These are phyloP conservation scores for Coemansia sp. DNA, from an alignment of 192 early-diverging fungal species.

Conservation along the genomic window DNA sequence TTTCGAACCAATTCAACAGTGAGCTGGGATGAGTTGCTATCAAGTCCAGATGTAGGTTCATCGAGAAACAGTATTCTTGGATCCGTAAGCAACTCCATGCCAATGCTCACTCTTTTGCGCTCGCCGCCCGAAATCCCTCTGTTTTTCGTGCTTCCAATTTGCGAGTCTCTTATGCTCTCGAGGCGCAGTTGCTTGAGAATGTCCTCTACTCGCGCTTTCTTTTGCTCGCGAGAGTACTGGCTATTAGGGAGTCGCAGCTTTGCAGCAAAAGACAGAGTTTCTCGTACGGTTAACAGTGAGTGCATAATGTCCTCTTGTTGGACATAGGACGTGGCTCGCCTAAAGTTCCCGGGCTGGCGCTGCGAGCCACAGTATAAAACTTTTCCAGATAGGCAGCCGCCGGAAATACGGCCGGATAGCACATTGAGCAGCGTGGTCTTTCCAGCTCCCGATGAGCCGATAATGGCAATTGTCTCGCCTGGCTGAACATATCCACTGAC, in stretches of 20 bases:
- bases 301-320: constrained; percentile 59
- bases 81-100: constrained; percentile 50
- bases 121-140: constrained; percentile 58
- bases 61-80: constrained; percentile 55
- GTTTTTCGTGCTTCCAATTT: constrained; percentile 44
- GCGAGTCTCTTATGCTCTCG: constrained; percentile 52
- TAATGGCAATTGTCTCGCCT: constrained; percentile 78
- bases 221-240: constrained; percentile 49
- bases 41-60: constrained; percentile 66
- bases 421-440: constrained; percentile 84
- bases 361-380: constrained; percentile 52
- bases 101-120: constrained; percentile 54
- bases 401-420: constrained; percentile 68
- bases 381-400: constrained; percentile 54
- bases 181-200: constrained; percentile 67
- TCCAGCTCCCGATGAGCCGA: constrained; percentile 90
- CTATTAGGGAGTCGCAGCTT: constrained; percentile 62
- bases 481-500: constrained; percentile 67
- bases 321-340: constrained; percentile 45
- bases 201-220: constrained; percentile 56
- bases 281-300: constrained; percentile 68
- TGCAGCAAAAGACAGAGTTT: constrained; percentile 74
- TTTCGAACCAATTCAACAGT: constrained; percentile 59
- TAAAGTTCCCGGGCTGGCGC: constrained; percentile 32
- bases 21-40: constrained; percentile 63